A percentile compares a stretch with the other conserved stretches of the same genome.
Evolutionary conservation across 208 protist genomes (phyloP).

Genomic region (Jaenimonas drosophilae): DNA sequence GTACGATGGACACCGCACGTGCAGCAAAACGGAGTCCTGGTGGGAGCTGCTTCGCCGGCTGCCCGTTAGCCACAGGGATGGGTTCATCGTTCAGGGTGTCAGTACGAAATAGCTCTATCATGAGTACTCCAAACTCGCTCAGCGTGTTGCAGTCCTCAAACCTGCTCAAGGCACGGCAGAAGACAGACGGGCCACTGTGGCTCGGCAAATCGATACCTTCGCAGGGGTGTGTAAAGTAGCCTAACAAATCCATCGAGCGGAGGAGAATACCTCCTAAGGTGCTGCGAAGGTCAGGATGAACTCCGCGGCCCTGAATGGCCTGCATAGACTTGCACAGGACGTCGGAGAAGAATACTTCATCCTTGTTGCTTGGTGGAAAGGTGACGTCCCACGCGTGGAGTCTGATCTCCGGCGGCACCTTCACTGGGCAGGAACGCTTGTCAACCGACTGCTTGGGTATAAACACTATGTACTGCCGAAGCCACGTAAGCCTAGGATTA

Average conservation of each 20-base stretch:
- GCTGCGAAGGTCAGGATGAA: slow-evolving; percentile 18
- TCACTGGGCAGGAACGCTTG: slow-evolving; percentile 24
- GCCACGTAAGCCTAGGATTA: slow-evolving; percentile 54
- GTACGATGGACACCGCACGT: slow-evolving; percentile 78
- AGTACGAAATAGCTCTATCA: slow-evolving; percentile 82
- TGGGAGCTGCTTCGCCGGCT: slow-evolving; percentile 5
- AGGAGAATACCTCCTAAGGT: slow-evolving; percentile 61
- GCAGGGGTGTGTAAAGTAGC: slow-evolving; percentile 82
- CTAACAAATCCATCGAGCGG: slow-evolving; percentile 80
- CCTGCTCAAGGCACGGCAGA: slow-evolving; percentile 49
- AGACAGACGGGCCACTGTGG: slow-evolving; percentile 49
- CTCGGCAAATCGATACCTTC: slow-evolving; percentile 14
- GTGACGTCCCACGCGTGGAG: slow-evolving; percentile 51
- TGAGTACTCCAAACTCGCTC: slow-evolving; percentile 71
- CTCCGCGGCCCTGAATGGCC: no score
- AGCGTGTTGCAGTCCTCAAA: slow-evolving; percentile 57
- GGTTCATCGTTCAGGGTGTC: slow-evolving; percentile 30
- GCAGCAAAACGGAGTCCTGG: slow-evolving; percentile 49
- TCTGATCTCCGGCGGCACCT: slow-evolving; percentile 37
- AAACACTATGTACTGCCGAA: slow-evolving; percentile 37
- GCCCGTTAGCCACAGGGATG: slow-evolving; percentile 30
- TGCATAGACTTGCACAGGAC: slow-evolving; percentile 50
- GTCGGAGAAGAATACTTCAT: slow-evolving; percentile 37
- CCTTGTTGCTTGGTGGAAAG: slow-evolving; percentile 3
- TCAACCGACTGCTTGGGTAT: slow-evolving; percentile 20